Evolutionary conservation across 805 yeast species (phyloP).

Genomic region (Wilhelminamyces savonicus): DNA sequence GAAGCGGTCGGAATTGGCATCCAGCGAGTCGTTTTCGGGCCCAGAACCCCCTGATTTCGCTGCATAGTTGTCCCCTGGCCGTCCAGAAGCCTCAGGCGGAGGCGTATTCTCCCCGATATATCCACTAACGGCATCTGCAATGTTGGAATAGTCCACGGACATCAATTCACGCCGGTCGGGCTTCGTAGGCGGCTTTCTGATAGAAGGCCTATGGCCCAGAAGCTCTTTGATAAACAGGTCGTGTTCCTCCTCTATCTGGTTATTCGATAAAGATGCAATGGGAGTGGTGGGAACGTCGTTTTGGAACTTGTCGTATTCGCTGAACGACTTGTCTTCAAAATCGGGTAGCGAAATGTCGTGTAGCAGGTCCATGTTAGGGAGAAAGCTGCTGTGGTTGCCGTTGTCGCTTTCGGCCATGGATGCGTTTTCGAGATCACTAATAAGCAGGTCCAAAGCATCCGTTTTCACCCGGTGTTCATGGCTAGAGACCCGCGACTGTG

Average conservation of each 20-base stretch:
- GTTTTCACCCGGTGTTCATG: slow-evolving; percentile 8
- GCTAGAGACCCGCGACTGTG: too few species aligned
- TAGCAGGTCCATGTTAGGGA: slow-evolving; percentile 17
- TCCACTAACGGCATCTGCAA: slow-evolving; percentile 27
- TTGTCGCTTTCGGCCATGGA: slow-evolving; percentile 1
- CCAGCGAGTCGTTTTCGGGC: too few species aligned
- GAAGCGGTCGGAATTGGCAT: too few species aligned
- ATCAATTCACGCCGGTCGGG: slow-evolving; percentile 7
- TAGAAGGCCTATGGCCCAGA: not conserved
- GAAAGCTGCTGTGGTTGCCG: slow-evolving; percentile 1
- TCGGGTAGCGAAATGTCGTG: slow-evolving; percentile 23
- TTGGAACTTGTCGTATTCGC: slow-evolving; percentile 4
- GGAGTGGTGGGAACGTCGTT: slow-evolving; percentile 14
- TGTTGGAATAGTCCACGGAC: slow-evolving; percentile 21
- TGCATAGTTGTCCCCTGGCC: too few species aligned
- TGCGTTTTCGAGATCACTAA: slow-evolving; percentile 26
- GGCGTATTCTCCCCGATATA: slow-evolving; percentile 20
- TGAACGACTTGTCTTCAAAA: slow-evolving; percentile 14
- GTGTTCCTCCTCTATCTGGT: not conserved
- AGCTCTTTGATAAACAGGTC: not conserved
- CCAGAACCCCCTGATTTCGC: too few species aligned
- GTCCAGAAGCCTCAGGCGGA: too few species aligned
- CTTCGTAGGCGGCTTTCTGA: not conserved
- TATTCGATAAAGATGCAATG: slow-evolving; percentile 16
- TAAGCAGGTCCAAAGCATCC: slow-evolving; percentile 31